Conservation (phyloP, 2,329 filamentous ascomycete species). For the Cryphonectria naterciae region DNA sequence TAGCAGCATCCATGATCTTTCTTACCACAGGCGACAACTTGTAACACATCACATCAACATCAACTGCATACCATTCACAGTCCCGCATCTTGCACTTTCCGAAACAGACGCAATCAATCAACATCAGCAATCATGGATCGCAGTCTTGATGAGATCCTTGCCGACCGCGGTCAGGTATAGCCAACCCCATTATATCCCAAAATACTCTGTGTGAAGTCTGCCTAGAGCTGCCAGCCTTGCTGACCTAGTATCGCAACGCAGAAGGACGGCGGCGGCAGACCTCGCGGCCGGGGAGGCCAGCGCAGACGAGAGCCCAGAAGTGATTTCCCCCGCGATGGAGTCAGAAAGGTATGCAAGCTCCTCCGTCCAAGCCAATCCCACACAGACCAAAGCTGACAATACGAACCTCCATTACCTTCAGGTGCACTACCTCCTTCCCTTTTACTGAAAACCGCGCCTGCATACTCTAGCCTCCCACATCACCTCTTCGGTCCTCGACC, state of each 20-base stretch:
- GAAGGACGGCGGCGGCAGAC: slow-evolving; percentile 32
- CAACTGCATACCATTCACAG: background rate
- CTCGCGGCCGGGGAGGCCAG: slow-evolving; percentile 34
- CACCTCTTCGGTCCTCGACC: slow-evolving; percentile 38
- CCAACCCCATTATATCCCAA: background rate
- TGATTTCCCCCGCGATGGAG: slow-evolving; percentile 74
- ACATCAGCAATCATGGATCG: slow-evolving; percentile 48
- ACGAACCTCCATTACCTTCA: slow-evolving; percentile 27
- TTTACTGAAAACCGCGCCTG: slow-evolving; percentile 33
- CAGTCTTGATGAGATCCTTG: slow-evolving; percentile 61
- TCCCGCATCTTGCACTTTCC: background rate
- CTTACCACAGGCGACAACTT: background rate
- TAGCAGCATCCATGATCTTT: slow-evolving; percentile 3
- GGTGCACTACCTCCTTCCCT: slow-evolving; percentile 37
- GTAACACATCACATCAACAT: background rate
- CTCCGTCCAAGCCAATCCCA: background rate
- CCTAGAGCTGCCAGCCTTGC: slow-evolving; percentile 11
- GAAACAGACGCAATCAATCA: background rate
- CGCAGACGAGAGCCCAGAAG: slow-evolving; percentile 42
- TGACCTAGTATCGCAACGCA: slow-evolving; percentile 8
- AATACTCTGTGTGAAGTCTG: background rate
- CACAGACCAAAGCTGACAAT: slow-evolving; percentile 14
- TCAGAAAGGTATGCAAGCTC: slow-evolving; percentile 75
- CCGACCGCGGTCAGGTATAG: slow-evolving; percentile 44
- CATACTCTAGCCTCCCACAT: slow-evolving; percentile 17